Evolutionary conservation across 2,329 filamentous ascomycete species (phyloP), one percentile per base, ranked within the genome.

Genomic region (Cladophialophora psammophila): DNA sequence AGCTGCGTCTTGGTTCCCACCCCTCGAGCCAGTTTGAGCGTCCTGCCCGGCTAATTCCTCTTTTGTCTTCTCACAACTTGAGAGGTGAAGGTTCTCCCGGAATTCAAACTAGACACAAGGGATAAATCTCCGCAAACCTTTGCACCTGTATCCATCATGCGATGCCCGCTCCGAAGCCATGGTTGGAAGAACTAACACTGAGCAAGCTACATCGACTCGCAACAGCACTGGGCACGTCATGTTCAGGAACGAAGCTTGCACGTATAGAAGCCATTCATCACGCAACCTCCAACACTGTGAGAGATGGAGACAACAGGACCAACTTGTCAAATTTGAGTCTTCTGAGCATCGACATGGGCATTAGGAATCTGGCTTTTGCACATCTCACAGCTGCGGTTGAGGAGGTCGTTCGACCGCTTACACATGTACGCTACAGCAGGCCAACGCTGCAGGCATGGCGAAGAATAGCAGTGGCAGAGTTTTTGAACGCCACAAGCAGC

Each of bases 341-440:
- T 31, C 77, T 95, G 38, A 94, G 91, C 75, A 90, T 96, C 69
- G 92, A 96, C 76, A 90, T 95, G 87, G 92, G 92, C 3, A 91
- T 96, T 71, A 88, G 87, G 52, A 96, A 96, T 76, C 81, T 96
- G 3, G 92, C 91, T 0, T 92, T 88, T 75, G 91, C 90, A 70
- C 83, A 92, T 68, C 77, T 91, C 36, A 74, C 64, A 2, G 69
- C 67, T 2, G 48, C 67, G 9, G 20, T 18, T 13, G 26, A 20
- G 34, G 13, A 34, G 15, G 53, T 20, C 8, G n/a, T 52, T 15
- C 18, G 31, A 35, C 57, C 32, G 13, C 48, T 31, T 5, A 13
- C n/a, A 15, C 36, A 60, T 45, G 10, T 61, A 32, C 79, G 18
- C 74, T 85, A 60, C 66, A 70, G 55, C 65, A 40, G 65, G 67